Evolutionary conservation across 1,139 yeast species (phyloP), one percentile per base, ranked within the genome.

Genomic region (Pichia sp.): DNA sequence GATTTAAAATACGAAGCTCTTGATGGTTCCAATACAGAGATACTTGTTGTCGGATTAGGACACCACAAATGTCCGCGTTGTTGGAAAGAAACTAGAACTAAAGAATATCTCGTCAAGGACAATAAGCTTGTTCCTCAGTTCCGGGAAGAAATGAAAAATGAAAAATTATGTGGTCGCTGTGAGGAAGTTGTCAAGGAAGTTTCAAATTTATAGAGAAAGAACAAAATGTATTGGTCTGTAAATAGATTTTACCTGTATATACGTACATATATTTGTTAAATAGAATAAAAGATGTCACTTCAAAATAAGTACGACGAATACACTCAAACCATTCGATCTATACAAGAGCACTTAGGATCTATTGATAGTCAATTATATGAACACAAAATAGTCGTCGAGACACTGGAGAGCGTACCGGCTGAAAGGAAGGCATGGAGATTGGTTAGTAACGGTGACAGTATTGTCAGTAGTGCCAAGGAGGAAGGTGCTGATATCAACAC

Each of bases 401-500:
- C 92, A 1, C 62, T 83, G 59, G 63, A 57, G 50, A 73, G 63
- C 38, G 79, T 75, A 42, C 74, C 75, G 26, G 52, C 55, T 3
- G 77, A 72, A 39, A 75, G 98, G 49, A 82, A 81, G 58, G 88
- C 97, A 58, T 90, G 81, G 67, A 79, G 95, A 60, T 87, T 92
- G 96, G 76, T 92, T 37, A 97, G 97, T 16, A 95, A 95, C 4
- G 52, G 52, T 3, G 50, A 50, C 26, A 34, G 36, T 34, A 16
- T 34, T 34, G 36, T 34, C 7, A 10, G 8, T 23, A 34, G 36
- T 34, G 36, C 36, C 11, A 34, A 34, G 26, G 26, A 11, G 36
- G 36, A 23, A 10, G 39, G 29, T 27, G 37, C 37, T 5, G 40
- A 40, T 9, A 40, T 26, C 26, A 26, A 7, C 8, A 28, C 28